A percentile compares a stretch with the other conserved stretches of the same genome.
phyloP scores from a whole-genome alignment of 352 stramenopile genomes.

The Phytopythium sindhum region DNA sequence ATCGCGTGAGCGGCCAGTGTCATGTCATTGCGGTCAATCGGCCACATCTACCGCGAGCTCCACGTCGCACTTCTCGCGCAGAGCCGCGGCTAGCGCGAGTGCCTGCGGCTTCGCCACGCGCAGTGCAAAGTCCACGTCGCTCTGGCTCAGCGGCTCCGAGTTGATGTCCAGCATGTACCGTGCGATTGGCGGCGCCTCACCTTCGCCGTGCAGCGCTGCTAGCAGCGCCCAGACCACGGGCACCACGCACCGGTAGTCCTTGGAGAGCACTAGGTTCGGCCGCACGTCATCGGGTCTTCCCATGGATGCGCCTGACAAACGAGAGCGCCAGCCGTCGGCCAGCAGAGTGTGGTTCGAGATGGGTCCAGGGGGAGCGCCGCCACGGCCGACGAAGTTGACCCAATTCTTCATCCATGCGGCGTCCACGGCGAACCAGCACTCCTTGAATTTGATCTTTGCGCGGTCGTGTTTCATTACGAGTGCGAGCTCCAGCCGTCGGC shows the following conservation, averaged over 20 bases:
- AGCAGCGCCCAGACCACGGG: conserved; percentile 77
- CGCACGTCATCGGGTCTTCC: conserved; percentile 42
- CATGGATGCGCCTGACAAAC: conserved; percentile 10
- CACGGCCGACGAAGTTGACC: conserved; percentile 49
- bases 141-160: conserved; percentile 14
- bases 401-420: conserved; percentile 62
- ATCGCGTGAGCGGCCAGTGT: background rate
- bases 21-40: background rate
- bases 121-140: conserved; percentile 17
- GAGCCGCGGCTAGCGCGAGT: conserved; percentile 19
- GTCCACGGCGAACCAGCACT: conserved; percentile 78
- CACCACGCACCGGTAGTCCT: conserved; percentile 66
- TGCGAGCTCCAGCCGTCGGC: conserved; percentile 59
- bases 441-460: conserved; percentile 41
- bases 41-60: conserved; percentile 1
- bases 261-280: conserved; percentile 34
- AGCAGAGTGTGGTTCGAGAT: conserved; percentile 70
- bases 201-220: conserved; percentile 51
- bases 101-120: conserved; percentile 30
- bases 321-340: conserved; percentile 27
- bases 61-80: conserved; percentile 43
- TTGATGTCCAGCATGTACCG: conserved; percentile 24
- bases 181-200: conserved; percentile 34
- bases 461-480: conserved; percentile 66
- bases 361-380: conserved; percentile 45